phyloP scores from a whole-genome alignment of 139 green algal genomes.

The Medakamo hakoo region DNA sequence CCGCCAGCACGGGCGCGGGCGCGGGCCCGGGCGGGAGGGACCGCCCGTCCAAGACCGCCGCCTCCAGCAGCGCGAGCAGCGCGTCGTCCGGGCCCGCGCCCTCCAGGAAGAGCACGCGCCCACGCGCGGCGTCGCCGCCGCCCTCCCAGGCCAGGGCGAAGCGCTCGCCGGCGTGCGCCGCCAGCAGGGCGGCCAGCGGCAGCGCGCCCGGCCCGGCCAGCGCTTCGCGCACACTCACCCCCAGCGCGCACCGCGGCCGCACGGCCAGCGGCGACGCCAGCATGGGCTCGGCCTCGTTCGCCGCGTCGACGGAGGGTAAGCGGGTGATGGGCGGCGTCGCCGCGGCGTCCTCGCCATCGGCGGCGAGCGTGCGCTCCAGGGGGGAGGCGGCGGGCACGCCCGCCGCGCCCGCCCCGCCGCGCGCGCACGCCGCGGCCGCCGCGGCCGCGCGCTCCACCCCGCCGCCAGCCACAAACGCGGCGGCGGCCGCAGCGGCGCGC shows the following conservation, averaged over 20 bases:
- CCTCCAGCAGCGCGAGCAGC: neutral
- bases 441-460: too few relatives aligned
- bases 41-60: neutral
- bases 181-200: neutral
- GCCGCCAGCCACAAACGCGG: neutral
- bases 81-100: neutral
- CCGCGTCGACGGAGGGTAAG: neutral
- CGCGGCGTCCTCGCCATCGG: too few relatives aligned
- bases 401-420: too few relatives aligned
- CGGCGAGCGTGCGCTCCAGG: too few relatives aligned
- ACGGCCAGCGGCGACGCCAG: neutral
- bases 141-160: too few relatives aligned
- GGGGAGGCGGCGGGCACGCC: too few relatives aligned
- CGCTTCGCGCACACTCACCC: neutral
- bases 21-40: too few relatives aligned
- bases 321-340: too few relatives aligned
- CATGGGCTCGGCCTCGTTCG: neutral
- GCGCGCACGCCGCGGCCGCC: too few relatives aligned
- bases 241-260: neutral
- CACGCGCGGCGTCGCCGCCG: neutral
- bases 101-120: neutral
- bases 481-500: constrained; percentile 14
- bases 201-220: too few relatives aligned
- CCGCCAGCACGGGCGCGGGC: neutral
- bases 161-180: too few relatives aligned